Evolutionary conservation across 129 eudicot genomes (phyloP).

Genomic region (Smallanthus sonchifolius): DNA sequence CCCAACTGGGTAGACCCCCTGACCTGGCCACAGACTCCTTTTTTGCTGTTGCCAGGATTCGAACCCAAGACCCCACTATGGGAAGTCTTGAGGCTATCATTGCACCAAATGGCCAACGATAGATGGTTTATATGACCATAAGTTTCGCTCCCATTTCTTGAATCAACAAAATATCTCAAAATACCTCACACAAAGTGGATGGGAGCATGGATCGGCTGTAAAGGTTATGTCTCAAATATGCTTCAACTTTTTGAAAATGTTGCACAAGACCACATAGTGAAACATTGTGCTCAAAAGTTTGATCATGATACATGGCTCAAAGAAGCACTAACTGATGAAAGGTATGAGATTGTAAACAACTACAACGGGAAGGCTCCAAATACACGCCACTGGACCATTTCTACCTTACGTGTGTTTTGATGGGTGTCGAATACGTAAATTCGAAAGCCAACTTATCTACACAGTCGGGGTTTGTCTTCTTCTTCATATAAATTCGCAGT

Average conservation of each 20-base stretch:
- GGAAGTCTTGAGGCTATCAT: too few species aligned
- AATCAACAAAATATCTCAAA: too few species aligned
- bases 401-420: constrained; percentile 73
- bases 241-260: constrained; percentile 1
- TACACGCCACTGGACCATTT: constrained; percentile 80
- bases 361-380: constrained; percentile 63
- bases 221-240: too few species aligned
- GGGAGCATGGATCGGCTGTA: too few species aligned
- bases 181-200: too few species aligned
- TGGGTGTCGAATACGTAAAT: constrained; percentile 69
- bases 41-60: too few species aligned
- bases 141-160: too few species aligned
- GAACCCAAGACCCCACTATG: too few species aligned
- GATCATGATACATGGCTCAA: constrained; percentile 56
- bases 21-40: too few species aligned
- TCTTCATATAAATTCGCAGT: constrained; percentile 62
- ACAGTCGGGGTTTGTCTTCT: constrained; percentile 50
- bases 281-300: constrained; percentile 73
- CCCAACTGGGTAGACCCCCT: too few species aligned
- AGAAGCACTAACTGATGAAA: constrained; percentile 60
- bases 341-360: constrained; percentile 67
- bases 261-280: constrained; percentile 22
- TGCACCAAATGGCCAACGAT: too few species aligned
- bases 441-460: constrained; percentile 67
- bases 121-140: too few species aligned